Conservation (phyloP, 179 eudicot genomes). For the Beta corolliflora region DNA sequence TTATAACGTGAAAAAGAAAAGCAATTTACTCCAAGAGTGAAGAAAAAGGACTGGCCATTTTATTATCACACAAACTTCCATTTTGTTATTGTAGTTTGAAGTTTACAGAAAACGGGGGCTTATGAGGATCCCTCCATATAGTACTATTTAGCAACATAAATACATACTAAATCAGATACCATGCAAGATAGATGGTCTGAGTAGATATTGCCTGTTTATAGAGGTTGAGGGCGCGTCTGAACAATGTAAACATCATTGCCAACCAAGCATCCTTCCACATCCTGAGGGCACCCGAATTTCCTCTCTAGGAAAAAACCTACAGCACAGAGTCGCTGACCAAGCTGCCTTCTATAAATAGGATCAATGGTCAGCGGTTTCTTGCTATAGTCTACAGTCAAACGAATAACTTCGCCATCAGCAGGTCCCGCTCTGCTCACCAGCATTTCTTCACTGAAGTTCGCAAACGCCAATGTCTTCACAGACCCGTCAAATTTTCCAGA, state of each 20-base stretch:
- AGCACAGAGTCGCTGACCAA: slow-evolving; percentile 79
- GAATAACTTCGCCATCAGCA: slow-evolving; percentile 74
- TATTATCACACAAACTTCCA: slow-evolving; percentile 9
- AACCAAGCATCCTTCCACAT: slow-evolving; percentile 91
- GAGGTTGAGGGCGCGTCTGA: slow-evolving; percentile 96
- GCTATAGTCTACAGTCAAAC: slow-evolving; percentile 73
- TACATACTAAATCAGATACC: neutral
- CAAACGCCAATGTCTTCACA: slow-evolving; percentile 75
- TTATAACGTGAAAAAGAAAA: too few species aligned
- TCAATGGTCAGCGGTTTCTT: slow-evolving; percentile 74
- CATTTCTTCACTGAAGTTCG: slow-evolving; percentile 92
- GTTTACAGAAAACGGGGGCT: slow-evolving; percentile 8
- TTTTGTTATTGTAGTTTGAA: neutral
- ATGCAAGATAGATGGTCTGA: slow-evolving; percentile 5
- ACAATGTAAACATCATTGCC: slow-evolving; percentile 79
- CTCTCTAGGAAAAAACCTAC: slow-evolving; percentile 81
- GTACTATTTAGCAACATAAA: neutral
- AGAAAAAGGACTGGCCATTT: neutral
- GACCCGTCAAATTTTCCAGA: slow-evolving; percentile 67
- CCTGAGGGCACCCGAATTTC: slow-evolving; percentile 83
- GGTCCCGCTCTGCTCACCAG: slow-evolving; percentile 54
- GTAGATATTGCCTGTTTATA: slow-evolving; percentile 8
- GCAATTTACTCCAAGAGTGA: too few species aligned
- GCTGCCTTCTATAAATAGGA: slow-evolving; percentile 59
- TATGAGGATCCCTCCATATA: neutral